These are phyloP conservation scores for Pachysandra terminalis DNA, from an alignment of 164 flowering plant species.

Conservation along the genomic window DNA sequence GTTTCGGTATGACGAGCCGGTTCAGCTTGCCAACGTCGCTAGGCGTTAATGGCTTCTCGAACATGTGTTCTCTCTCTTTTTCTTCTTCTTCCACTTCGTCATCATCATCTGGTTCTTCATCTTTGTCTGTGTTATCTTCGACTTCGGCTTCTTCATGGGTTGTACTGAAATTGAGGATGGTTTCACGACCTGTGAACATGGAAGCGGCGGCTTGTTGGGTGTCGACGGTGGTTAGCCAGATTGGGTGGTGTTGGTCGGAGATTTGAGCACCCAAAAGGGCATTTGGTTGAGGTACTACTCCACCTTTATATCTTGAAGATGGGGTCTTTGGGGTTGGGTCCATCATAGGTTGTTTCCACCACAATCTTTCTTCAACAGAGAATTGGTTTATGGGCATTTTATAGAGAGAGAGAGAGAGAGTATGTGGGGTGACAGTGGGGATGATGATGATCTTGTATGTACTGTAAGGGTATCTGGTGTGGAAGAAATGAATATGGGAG, in stretches of 20 bases:
- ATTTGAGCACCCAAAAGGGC: constrained; percentile 1
- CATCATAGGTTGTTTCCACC: constrained; percentile 27
- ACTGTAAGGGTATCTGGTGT: too few relatives aligned
- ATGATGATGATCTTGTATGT: too few relatives aligned
- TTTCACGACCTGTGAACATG: constrained; percentile 5
- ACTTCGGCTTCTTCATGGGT: too few relatives aligned
- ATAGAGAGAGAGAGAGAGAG: constrained; percentile 29
- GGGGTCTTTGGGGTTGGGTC: constrained; percentile 15
- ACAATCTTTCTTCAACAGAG: constrained; percentile 17
- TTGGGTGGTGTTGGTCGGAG: constrained; percentile 6
- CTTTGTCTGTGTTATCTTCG: background rate
- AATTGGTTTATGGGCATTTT: constrained; percentile 30
- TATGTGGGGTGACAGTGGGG: too few relatives aligned
- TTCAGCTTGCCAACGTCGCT: constrained; percentile 96
- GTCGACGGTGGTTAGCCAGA: constrained; percentile 7
- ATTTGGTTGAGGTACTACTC: constrained; percentile 6
- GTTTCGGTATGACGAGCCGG: constrained; percentile 94
- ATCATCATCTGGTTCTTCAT: too few relatives aligned
- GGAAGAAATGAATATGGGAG: too few relatives aligned
- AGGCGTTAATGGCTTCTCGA: constrained; percentile 88
- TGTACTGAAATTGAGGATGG: constrained; percentile 13
- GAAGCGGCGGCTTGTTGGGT: constrained; percentile 4
- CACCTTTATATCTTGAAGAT: constrained; percentile 11
- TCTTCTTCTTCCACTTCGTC: constrained; percentile 11
- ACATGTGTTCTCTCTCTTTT: constrained; percentile 54